These are phyloP conservation scores for Wickerhamomyces rabaulensis DNA, from an alignment of 805 yeast species.

Conservation along the genomic window DNA sequence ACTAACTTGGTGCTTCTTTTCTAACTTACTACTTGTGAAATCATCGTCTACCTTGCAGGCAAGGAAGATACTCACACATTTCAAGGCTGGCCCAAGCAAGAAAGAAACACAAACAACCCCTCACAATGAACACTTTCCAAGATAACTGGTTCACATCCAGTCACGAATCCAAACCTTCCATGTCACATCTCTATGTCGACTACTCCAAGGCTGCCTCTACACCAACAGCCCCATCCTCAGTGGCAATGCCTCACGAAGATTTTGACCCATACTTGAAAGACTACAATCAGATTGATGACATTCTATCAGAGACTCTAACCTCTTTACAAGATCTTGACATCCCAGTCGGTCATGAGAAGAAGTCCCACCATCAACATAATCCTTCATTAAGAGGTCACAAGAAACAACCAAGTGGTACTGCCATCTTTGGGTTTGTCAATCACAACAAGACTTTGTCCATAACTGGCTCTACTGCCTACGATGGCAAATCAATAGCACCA, in stretches of 20 bases:
- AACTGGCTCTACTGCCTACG: slow-evolving; percentile 35
- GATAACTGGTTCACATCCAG: slow-evolving; percentile 3
- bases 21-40: not conserved
- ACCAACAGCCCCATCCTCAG: not conserved
- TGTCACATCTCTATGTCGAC: slow-evolving; percentile 5
- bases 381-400: slow-evolving; percentile 34
- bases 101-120: not conserved
- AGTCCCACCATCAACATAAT: not conserved
- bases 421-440: slow-evolving; percentile 67
- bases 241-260: slow-evolving; percentile 11
- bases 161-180: slow-evolving; percentile 6
- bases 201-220: slow-evolving; percentile 1
- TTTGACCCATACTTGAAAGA: slow-evolving; percentile 11
- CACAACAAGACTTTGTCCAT: slow-evolving; percentile 62
- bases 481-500: slow-evolving; percentile 16
- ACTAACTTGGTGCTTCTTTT: not conserved
- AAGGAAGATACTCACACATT: slow-evolving; percentile 4
- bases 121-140: slow-evolving; percentile 3
- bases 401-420: slow-evolving; percentile 71
- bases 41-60: slow-evolving; percentile 9
- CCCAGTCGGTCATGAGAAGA: slow-evolving; percentile 32
- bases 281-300: slow-evolving; percentile 33
- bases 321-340: slow-evolving; percentile 61
- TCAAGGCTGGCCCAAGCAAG: slow-evolving; percentile 5
- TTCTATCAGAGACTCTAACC: slow-evolving; percentile 51